phyloP scores from a whole-genome alignment of 768 basidiomycete species.

The Lactarius vividus region DNA sequence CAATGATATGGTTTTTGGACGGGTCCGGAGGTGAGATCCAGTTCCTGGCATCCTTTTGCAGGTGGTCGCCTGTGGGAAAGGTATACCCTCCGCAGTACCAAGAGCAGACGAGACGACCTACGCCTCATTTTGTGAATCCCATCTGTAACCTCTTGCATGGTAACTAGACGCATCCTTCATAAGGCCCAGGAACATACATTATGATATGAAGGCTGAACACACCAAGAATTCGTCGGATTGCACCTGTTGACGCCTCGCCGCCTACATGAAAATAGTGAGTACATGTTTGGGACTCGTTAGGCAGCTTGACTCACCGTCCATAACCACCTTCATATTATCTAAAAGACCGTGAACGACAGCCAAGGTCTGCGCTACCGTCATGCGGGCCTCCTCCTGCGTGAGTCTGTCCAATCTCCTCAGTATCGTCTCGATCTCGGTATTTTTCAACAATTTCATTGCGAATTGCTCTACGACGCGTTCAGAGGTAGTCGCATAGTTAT shows the following conservation, averaged over 20 bases:
- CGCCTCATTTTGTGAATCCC: conserved; percentile 6
- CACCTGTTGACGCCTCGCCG: too few relatives aligned
- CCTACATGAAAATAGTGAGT: neutral
- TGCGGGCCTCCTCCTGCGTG: neutral
- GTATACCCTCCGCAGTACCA: neutral
- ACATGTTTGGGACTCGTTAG: neutral
- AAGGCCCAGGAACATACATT: neutral
- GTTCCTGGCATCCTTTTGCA: neutral
- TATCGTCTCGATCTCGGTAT: neutral
- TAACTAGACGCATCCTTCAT: neutral
- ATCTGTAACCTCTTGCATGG: neutral
- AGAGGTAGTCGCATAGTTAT: too few relatives aligned
- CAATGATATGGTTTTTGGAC: conserved; percentile 7
- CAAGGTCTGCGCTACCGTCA: neutral
- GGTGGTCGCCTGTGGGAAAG: neutral
- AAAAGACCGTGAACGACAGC: neutral
- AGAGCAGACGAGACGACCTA: neutral
- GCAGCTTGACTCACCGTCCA: neutral
- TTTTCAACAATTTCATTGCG: neutral
- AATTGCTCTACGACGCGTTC: neutral
- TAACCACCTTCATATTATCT: neutral
- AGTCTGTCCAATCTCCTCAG: neutral
- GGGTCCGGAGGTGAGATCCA: conserved; percentile 14
- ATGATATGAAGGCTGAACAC: too few relatives aligned
- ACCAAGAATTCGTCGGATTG: too few relatives aligned